A percentile compares a stretch with the other conserved stretches of the same genome.
phyloP scores from a whole-genome alignment of 768 basidiomycete genomes.

The Lentinus tigrinus region DNA sequence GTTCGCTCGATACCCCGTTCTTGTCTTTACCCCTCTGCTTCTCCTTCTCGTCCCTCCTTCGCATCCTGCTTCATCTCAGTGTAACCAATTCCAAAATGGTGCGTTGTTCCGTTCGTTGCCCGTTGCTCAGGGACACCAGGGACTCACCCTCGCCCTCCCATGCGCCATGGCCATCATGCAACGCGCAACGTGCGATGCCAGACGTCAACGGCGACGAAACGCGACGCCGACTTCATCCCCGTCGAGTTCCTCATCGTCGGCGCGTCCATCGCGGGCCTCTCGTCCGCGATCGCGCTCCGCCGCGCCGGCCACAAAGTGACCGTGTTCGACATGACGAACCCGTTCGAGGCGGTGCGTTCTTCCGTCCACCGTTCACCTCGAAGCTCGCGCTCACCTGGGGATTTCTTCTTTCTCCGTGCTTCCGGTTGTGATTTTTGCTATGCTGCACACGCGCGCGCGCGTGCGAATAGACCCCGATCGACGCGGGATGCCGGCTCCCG shows the following conservation, averaged over 20 bases:
- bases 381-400: no score
- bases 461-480: slow-evolving; percentile 17
- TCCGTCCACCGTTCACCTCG: no score
- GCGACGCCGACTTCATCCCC: slow-evolving; percentile 9
- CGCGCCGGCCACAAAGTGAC: slow-evolving; percentile 36
- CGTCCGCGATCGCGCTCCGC: slow-evolving; percentile 33
- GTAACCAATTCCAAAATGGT: neutral
- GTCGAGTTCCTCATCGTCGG: slow-evolving; percentile 35
- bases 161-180: no score
- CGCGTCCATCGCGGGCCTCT: slow-evolving; percentile 35
- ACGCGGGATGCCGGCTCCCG: slow-evolving; percentile 43
- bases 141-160: no score
- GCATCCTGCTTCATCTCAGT: neutral
- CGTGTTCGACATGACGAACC: slow-evolving; percentile 30
- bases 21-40: neutral
- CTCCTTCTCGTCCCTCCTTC: neutral
- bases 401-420: no score
- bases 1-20: neutral
- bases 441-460: neutral
- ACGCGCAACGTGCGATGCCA: no score
- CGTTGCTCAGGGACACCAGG: no score
- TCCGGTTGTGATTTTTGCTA: neutral
- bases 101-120: neutral
- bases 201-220: neutral
- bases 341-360: slow-evolving; percentile 28